Evolutionary conservation across 306 rosid genomes (phyloP).

Genomic region (Castanea sativa): DNA sequence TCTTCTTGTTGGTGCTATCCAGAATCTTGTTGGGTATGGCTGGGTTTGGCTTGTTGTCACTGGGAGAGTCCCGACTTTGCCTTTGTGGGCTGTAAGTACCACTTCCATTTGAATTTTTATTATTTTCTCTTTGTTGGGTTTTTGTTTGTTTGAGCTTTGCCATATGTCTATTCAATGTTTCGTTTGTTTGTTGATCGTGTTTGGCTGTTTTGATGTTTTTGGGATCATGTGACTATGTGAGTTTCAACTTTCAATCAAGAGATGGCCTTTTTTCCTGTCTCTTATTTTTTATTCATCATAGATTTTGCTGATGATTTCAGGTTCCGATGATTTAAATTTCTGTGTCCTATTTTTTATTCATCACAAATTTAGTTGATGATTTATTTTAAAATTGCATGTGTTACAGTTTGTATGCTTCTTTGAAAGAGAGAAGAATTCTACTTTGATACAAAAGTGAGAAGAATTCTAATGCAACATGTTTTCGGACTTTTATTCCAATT

Average conservation of each 20-base stretch:
- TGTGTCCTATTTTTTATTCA: not conserved
- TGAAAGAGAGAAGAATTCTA: not conserved
- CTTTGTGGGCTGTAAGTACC: conserved; percentile 83
- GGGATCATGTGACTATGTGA: too few relatives aligned
- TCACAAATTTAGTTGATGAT: not conserved
- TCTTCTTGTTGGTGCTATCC: conserved; percentile 60
- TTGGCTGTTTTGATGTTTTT: not conserved
- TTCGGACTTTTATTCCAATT: not conserved
- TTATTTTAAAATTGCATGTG: not conserved
- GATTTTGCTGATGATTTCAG: not conserved
- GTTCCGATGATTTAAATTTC: not conserved
- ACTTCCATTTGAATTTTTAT: not conserved
- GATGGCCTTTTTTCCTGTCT: not conserved
- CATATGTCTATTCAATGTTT: not conserved
- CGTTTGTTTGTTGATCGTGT: not conserved
- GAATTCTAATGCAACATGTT: not conserved
- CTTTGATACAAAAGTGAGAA: not conserved
- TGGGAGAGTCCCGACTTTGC: conserved; percentile 46
- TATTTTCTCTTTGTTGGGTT: not conserved
- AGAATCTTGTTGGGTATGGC: conserved; percentile 78
- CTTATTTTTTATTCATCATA: not conserved
- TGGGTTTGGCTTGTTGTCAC: conserved; percentile 83
- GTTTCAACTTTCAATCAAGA: not conserved
- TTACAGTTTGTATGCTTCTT: not conserved
- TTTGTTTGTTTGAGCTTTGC: too few relatives aligned